Percentiles rank a stretch among this genome's conserved stretches.
Evolutionary conservation across 306 rosid genomes (phyloP).

Genomic region (Cucumis cinereus): DNA sequence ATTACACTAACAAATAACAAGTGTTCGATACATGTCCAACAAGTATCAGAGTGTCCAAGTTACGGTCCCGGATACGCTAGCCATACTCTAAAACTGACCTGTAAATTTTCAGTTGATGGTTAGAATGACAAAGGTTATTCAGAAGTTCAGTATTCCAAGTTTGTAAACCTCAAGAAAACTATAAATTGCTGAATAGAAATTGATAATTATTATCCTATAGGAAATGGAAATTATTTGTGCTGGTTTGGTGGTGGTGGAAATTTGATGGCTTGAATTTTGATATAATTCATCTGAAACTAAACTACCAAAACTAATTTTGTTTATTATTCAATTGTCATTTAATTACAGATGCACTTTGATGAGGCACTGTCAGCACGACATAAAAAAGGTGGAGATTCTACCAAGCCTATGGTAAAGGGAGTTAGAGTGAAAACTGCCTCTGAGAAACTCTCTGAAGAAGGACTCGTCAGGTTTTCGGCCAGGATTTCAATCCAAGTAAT

Average conservation of each 20-base stretch:
- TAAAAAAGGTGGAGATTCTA: slow-evolving; percentile 74
- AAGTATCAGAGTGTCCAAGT: no score
- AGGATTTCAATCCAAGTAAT: slow-evolving; percentile 87
- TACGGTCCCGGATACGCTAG: no score
- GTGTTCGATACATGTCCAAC: no score
- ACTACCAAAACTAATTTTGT: not conserved
- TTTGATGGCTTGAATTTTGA: not conserved
- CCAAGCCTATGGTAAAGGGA: slow-evolving; percentile 73
- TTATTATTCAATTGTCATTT: not conserved
- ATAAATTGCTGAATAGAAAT: not conserved
- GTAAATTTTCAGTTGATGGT: not conserved
- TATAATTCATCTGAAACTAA: not conserved
- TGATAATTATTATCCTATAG: not conserved
- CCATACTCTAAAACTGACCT: not conserved
- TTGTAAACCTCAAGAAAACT: not conserved
- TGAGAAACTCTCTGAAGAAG: slow-evolving; percentile 88
- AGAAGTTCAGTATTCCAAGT: not conserved
- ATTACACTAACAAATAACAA: no score
- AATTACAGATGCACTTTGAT: slow-evolving; percentile 82
- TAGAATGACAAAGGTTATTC: not conserved
- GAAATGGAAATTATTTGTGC: not conserved
- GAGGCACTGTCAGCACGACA: slow-evolving; percentile 83
- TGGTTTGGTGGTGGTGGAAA: not conserved
- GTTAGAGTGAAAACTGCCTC: slow-evolving; percentile 68
- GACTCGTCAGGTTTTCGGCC: slow-evolving; percentile 81